Evolutionary conservation across 2,329 filamentous ascomycete genomes (phyloP).

Genomic region (Monilinia fructicola): DNA sequence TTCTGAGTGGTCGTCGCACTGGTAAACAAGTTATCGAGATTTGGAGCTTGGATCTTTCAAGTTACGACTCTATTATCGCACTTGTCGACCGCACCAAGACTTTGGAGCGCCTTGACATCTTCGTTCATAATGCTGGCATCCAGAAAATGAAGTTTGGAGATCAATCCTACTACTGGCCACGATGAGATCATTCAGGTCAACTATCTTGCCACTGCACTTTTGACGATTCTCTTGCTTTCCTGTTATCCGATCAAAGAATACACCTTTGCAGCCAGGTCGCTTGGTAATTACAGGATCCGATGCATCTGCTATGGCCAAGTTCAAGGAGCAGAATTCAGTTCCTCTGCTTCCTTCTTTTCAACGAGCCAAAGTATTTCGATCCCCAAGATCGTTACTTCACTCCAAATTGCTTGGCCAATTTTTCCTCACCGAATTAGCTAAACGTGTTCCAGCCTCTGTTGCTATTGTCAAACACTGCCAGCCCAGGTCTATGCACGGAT

Average conservation of each 20-base stretch:
- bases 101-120: conserved; percentile 45
- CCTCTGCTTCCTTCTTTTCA: conserved; percentile 15
- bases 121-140: conserved; percentile 48
- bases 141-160: conserved; percentile 11
- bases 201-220: conserved; percentile 33
- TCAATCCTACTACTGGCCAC: conserved; percentile 41
- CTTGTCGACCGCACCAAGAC: conserved; percentile 44
- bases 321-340: background rate
- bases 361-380: conserved; percentile 17
- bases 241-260: conserved; percentile 35
- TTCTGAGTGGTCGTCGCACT: conserved; percentile 35
- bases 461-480: conserved; percentile 22
- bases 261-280: background rate
- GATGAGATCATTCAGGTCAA: conserved; percentile 44
- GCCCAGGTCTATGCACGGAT: conserved; percentile 20
- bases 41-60: conserved; percentile 50
- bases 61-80: conserved; percentile 46
- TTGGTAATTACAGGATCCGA: background rate
- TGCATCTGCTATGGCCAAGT: background rate
- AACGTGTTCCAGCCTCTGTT: conserved; percentile 18
- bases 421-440: conserved; percentile 24
- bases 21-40: conserved; percentile 46
- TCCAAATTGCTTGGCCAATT: conserved; percentile 26
- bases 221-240: conserved; percentile 34
- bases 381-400: conserved; percentile 18